These are phyloP conservation scores for Rheum nobile DNA, from an alignment of 148 eudicot genomes.

Conservation along the genomic window DNA sequence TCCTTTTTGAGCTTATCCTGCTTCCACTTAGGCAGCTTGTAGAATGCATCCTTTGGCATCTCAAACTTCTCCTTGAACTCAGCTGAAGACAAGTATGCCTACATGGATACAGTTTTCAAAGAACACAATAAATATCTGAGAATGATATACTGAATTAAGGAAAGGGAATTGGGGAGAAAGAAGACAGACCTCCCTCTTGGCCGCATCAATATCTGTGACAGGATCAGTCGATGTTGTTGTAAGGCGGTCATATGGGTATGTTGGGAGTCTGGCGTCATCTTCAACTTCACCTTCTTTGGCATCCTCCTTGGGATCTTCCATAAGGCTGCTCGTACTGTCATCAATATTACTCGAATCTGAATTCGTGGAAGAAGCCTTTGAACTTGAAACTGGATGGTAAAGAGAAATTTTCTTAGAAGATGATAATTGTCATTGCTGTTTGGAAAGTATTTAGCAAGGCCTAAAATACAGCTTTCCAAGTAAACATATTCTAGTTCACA, in stretches of 20 bases:
- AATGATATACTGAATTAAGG: neutral
- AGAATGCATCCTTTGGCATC: conserved; percentile 65
- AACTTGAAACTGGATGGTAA: conserved; percentile 30
- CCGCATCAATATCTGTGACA: conserved; percentile 65
- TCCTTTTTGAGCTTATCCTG: conserved; percentile 91
- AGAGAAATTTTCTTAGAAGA: conserved; percentile 7
- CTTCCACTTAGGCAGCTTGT: conserved; percentile 93
- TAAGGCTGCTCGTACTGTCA: conserved; percentile 41
- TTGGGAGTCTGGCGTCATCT: conserved; percentile 76
- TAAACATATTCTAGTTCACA: too few relatives aligned
- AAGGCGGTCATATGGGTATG: conserved; percentile 77
- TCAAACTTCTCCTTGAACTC: conserved; percentile 89
- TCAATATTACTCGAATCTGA: conserved; percentile 39
- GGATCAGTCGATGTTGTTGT: conserved; percentile 57
- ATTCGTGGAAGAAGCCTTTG: conserved; percentile 40
- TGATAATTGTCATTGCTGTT: neutral
- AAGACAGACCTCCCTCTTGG: conserved; percentile 77
- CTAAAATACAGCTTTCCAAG: too few relatives aligned
- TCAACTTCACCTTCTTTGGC: conserved; percentile 69
- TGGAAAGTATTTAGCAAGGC: too few relatives aligned
- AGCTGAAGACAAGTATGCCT: conserved; percentile 76
- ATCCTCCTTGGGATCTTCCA: conserved; percentile 55
- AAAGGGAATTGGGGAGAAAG: neutral
- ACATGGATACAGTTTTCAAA: conserved; percentile 15
- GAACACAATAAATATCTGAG: neutral